These are phyloP conservation scores for Prunus kanzakura DNA, from an alignment of 306 rosid species.

Conservation along the genomic window DNA sequence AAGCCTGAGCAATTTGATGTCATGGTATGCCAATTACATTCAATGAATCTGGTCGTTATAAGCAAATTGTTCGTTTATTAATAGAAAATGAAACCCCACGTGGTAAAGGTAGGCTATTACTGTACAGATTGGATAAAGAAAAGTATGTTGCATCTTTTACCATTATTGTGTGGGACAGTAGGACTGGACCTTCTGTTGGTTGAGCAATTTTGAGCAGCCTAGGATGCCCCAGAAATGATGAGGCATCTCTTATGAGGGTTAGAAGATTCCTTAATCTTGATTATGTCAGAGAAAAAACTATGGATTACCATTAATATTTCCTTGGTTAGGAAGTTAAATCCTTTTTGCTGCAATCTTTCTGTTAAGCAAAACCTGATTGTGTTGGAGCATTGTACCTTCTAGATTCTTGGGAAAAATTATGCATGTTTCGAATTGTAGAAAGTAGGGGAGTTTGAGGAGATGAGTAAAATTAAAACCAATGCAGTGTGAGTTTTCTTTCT, in stretches of 20 bases:
- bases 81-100: background rate
- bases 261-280: background rate
- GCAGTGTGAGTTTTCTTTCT: background rate
- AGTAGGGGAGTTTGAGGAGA: background rate
- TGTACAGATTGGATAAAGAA: background rate
- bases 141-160: background rate
- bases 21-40: constrained; percentile 50
- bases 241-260: background rate
- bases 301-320: background rate
- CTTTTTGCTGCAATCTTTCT: background rate
- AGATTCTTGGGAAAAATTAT: background rate
- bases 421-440: background rate
- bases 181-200: background rate
- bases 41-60: background rate
- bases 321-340: background rate
- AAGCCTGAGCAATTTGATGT: constrained; percentile 91
- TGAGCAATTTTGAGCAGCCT: background rate
- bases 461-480: background rate
- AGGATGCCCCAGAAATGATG: background rate
- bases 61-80: background rate
- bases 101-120: background rate
- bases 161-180: background rate
- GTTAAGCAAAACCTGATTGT: background rate
- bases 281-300: background rate
- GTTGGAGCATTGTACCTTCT: background rate